Evolutionary conservation across 768 basidiomycete genomes (phyloP).

Genomic region (Rickenella mellea): DNA sequence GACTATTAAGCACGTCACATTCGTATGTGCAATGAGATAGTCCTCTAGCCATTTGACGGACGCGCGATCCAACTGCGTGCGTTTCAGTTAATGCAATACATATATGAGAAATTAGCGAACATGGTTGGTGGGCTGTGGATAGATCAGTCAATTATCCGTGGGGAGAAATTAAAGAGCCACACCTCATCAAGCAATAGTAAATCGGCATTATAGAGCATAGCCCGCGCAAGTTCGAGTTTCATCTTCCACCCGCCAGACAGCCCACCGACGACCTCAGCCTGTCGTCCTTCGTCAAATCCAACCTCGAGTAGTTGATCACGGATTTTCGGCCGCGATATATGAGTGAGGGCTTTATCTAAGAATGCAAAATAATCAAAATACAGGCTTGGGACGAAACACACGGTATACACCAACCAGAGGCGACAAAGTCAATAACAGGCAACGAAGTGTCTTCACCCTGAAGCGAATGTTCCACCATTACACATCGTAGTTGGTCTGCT

Average conservation of each 20-base stretch:
- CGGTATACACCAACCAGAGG: constrained; percentile 45
- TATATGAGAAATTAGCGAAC: constrained; percentile 32
- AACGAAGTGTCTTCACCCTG: constrained; percentile 86
- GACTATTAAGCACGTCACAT: constrained; percentile 86
- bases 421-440: constrained; percentile 84
- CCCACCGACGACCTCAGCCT: constrained; percentile 77
- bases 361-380: not conserved
- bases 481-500: constrained; percentile 73
- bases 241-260: constrained; percentile 99
- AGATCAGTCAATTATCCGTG: constrained; percentile 8
- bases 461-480: constrained; percentile 96
- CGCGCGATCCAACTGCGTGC: constrained; percentile 56
- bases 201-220: constrained; percentile 94
- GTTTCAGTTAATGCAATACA: constrained; percentile 5
- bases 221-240: constrained; percentile 92
- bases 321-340: constrained; percentile 61
- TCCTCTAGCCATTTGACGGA: constrained; percentile 91
- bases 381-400: constrained; percentile 1
- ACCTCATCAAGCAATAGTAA: constrained; percentile 81
- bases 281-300: constrained; percentile 83
- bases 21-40: constrained; percentile 71
- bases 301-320: constrained; percentile 75
- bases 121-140: constrained; percentile 76
- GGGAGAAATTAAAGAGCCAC: constrained; percentile 4
- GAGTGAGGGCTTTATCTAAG: constrained; percentile 59